Conservation (phyloP, 169 alveolate species). For the Amoebophrya sp. region DNA sequence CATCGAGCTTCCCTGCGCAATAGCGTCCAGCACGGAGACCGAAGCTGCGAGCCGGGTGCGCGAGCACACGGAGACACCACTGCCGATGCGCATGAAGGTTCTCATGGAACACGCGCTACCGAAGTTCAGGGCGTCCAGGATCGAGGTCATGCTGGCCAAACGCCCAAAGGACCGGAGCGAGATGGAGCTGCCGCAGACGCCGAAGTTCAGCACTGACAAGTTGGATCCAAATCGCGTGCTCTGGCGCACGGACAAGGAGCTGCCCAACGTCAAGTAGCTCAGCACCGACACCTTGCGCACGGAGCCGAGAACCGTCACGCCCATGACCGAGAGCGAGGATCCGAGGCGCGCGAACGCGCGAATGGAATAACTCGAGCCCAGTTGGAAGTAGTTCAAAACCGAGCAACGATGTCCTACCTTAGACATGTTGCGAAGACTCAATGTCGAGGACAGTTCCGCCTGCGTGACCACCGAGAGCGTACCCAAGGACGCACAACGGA, state of each 20-base stretch:
- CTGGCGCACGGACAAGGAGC: no score
- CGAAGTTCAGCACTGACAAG: no score
- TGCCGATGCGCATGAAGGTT: neutral
- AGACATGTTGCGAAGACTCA: neutral
- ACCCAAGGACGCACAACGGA: neutral
- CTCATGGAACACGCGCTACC: neutral
- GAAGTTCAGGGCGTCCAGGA: neutral
- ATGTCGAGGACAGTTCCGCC: neutral
- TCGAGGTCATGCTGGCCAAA: neutral
- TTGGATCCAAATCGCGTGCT: no score
- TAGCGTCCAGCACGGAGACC: neutral
- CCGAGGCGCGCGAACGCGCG: slow-evolving; percentile 15
- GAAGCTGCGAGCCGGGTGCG: neutral
- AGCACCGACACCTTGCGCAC: no score
- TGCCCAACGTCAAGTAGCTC: no score
- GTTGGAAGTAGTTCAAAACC: neutral
- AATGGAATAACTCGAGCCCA: neutral
- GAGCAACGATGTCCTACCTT: neutral
- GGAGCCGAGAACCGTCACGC: no score
- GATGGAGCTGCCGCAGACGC: no score
- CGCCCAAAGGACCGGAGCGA: no score
- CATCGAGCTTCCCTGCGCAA: no score
- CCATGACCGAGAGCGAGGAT: neutral
- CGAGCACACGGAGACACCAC: neutral
- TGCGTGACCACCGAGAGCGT: neutral